Base-by-base conservation (phyloP, 1,139 yeast genomes). In the Blastobotrys persicus region DNA sequence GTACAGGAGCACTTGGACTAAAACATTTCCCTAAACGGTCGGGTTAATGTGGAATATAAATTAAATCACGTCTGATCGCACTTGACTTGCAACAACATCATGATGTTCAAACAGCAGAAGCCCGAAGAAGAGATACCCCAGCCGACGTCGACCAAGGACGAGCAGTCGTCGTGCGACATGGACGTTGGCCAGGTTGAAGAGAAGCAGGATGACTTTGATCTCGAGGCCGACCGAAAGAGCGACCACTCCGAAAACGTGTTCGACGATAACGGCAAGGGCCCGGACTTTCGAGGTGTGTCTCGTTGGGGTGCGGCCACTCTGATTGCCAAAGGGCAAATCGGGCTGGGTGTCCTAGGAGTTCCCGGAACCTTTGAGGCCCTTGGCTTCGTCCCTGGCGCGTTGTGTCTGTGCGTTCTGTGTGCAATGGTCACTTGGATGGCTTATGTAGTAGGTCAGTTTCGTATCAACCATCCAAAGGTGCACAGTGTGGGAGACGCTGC, bases 241-340 rank as follows among this genome's bases (percentile, higher is more conserved):
- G 42, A 11, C 4, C 4, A 23, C 34, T 26, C 17, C 6, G 39
- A 39, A 12, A 34, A 49, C 12, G 52, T 46, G 3, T 49, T 49
- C 31, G 45, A 37, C 4, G 37, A 43, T 26, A 49, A 16, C 12
- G 45, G 35, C 7, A 12, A 28, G 1, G 52, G 52, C 2, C 52
- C 52, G 3, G 52, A 49, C 19, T 49, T 49, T 31, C 45, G 52
- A 23, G 52, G 52, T 7, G 44, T 49, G 12, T 42, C 47, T 4
- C 17, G 47, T 14, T 13, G 39, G 14, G 52, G 52, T 1, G 52
- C 52, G 17, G 52, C 52, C 5, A 38, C 37, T 2, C 45, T 49
- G 20, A 49, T 49, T 20, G 42, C 49, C 39, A 49, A 49, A 19
- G 41, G 42, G 6, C 52, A 49, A 23, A 46, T 49, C 32, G 52